Conservation (phyloP, 768 basidiomycete genomes). For the Termitomyces sp. region DNA sequence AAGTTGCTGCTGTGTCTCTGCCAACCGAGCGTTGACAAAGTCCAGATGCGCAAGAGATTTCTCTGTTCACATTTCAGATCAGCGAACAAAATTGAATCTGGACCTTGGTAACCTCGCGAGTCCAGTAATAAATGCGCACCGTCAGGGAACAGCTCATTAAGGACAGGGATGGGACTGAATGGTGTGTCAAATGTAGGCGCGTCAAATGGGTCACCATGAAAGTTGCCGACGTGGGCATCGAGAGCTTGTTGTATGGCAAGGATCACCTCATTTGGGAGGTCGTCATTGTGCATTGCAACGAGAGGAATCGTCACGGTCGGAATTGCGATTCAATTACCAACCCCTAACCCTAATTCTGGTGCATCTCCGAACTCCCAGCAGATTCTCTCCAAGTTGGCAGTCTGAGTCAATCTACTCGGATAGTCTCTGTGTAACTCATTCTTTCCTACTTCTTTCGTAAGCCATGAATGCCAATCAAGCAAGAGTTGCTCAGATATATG, state of each 20-base stretch:
- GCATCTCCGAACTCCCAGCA: neutral
- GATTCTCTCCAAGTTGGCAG: too few species aligned
- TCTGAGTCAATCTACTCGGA: neutral
- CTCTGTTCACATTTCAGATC: constrained; percentile 40
- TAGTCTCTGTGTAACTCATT: neutral
- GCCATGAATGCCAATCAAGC: constrained; percentile 11
- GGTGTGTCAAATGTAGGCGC: constrained; percentile 39
- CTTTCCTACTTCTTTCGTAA: neutral
- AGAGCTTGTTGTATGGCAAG: constrained; percentile 69
- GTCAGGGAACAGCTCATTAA: constrained; percentile 75
- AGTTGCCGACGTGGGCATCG: constrained; percentile 39
- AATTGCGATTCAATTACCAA: constrained; percentile 7
- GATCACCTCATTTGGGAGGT: constrained; percentile 63
- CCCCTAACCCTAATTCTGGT: constrained; percentile 21
- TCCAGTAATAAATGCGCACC: constrained; percentile 37
- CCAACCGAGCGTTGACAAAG: constrained; percentile 61
- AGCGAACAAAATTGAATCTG: constrained; percentile 12
- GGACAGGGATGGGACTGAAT: constrained; percentile 50
- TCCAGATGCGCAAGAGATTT: constrained; percentile 69
- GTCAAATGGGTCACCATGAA: constrained; percentile 49
- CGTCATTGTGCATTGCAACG: constrained; percentile 35
- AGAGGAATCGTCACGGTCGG: constrained; percentile 5
- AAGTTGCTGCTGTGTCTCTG: constrained; percentile 63
- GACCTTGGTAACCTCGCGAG: neutral
- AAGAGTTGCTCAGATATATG: constrained; percentile 58